These are phyloP conservation scores for Lasiodiplodia citricola DNA, from an alignment of 2,329 filamentous ascomycete species.

Conservation along the genomic window DNA sequence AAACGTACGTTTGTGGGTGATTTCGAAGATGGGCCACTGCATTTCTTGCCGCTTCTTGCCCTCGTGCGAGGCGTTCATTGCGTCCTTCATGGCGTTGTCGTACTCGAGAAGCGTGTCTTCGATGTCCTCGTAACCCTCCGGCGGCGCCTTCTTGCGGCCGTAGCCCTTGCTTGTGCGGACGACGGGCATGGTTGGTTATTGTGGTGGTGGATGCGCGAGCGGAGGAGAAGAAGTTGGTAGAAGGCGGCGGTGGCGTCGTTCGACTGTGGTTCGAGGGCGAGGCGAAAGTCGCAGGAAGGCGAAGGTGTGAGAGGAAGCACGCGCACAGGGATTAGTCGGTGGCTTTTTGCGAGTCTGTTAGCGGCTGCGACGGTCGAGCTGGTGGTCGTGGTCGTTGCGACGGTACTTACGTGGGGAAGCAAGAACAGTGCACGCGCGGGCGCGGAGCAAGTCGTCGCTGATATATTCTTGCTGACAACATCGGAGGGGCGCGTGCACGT, in stretches of 20 bases:
- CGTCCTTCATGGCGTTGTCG: slow-evolving; percentile 91
- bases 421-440: background rate
- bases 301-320: background rate
- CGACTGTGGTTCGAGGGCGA: background rate
- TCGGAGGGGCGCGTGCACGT: background rate
- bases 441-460: slow-evolving; percentile 15
- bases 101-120: slow-evolving; percentile 86
- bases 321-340: background rate
- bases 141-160: slow-evolving; percentile 80
- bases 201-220: background rate
- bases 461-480: slow-evolving; percentile 20
- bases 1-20: slow-evolving; percentile 83
- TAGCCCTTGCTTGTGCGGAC: slow-evolving; percentile 66
- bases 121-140: slow-evolving; percentile 86
- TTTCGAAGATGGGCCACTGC: slow-evolving; percentile 97
- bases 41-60: slow-evolving; percentile 88
- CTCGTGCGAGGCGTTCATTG: slow-evolving; percentile 83
- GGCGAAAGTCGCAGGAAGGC: background rate
- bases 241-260: background rate
- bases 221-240: background rate
- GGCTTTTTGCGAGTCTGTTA: slow-evolving; percentile 24
- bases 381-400: slow-evolving; percentile 18
- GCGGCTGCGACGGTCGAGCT: background rate
- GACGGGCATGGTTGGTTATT: slow-evolving; percentile 66
- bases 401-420: slow-evolving; percentile 26